Base-by-base conservation (phyloP, 257 asterid species). In the Nicotiana noctiflora region DNA sequence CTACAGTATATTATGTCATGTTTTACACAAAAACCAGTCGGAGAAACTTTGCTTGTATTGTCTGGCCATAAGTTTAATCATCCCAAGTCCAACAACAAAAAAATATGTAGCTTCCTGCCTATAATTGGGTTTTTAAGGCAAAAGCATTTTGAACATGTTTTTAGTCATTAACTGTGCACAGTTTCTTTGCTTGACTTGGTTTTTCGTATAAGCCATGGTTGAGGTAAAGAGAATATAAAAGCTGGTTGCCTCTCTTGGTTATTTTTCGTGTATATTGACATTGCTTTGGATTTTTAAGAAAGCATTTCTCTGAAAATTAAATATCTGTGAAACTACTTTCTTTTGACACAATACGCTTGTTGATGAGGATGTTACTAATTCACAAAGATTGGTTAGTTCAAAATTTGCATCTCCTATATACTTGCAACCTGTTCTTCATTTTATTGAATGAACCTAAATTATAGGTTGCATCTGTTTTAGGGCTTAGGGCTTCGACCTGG, bases 401-500 rank as follows among this genome's bases (percentile, higher is more conserved):
- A 4, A 21, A 10, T 25, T 61, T 31, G 4, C 67, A 61, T 31
- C 32, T 10, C 66, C 66, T 61, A 10, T 11, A 61, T 19, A 61
- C 6, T 23, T 61, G 34, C 66, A 61, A 11, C 66, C 5, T 23
- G 32, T 61, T 21, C 6, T 51, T 51, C 66, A 61, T 61, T 4
- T 61, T 8, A 1, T 23, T 61, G 32, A 61, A 12, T 11, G 4
- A 11, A 51, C 32, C 27, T 61, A 61, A 61, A 61, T 11, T 23
- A 61, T 61, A 4, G 18, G 37, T 61, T 18, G 32, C 40, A 27
- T 85, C 79, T 83, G 15, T 81, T 89, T 76, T 76, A 92, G 99
- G 99, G 98, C 21, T 85, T 95, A 82, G 97, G 93, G 34, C 82
- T 95, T 81, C 95, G 97, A 63, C 88, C 95, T 53, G 97, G 99